Percentiles rank a stretch among this genome's conserved stretches.
These are phyloP conservation scores for Tylopilus cervinicoccineus DNA, from an alignment of 768 basidiomycete species.

Conservation along the genomic window DNA sequence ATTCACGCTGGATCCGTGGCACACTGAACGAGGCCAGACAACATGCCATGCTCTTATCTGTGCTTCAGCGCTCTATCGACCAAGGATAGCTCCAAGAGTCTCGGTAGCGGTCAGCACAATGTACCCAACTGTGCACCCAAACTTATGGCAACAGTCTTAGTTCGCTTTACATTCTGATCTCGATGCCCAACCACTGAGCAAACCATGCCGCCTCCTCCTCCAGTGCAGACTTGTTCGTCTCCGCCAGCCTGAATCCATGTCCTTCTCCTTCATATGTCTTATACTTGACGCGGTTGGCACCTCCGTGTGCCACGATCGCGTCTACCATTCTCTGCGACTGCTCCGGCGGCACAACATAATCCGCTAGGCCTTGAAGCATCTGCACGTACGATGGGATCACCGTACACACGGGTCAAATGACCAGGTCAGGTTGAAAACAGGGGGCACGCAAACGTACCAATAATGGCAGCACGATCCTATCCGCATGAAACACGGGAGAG, in stretches of 20 bases:
- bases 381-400: not conserved
- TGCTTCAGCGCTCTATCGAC: too few relatives aligned
- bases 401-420: too few relatives aligned
- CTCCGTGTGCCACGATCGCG: not conserved
- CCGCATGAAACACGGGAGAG: constrained; percentile 2
- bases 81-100: too few relatives aligned
- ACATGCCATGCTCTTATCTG: too few relatives aligned
- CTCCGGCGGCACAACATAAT: not conserved
- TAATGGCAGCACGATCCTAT: not conserved
- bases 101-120: too few relatives aligned
- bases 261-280: constrained; percentile 1
- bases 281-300: not conserved
- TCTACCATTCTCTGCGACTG: constrained; percentile 1
- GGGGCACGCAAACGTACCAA: not conserved
- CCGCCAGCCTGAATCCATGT: constrained; percentile 2
- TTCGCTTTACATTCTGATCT: not conserved
- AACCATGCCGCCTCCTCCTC: constrained; percentile 4
- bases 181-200: not conserved
- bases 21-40: too few relatives aligned
- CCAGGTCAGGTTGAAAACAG: not conserved
- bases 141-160: too few relatives aligned
- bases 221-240: not conserved
- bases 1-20: too few relatives aligned
- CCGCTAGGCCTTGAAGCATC: constrained; percentile 2
- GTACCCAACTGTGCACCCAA: too few relatives aligned